Evolutionary conservation across 768 basidiomycete species (phyloP), one percentile per base, ranked within the genome.

Genomic region (Ephemerocybe angulata): DNA sequence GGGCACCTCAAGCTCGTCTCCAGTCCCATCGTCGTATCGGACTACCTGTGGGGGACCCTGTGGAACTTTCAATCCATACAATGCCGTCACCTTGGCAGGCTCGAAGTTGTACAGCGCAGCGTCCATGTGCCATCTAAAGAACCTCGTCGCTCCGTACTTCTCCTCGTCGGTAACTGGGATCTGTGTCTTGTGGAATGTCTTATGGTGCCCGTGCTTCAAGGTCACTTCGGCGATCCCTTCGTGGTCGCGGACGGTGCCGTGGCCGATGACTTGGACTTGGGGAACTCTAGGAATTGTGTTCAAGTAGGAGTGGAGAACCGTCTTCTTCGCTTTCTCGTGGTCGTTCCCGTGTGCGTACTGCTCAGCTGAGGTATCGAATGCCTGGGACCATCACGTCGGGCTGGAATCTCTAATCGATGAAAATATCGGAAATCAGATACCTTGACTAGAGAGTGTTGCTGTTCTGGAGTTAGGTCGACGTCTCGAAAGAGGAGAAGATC

Each of bases 71-170:
- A 94, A 76, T 1, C 85, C 90, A 60, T 92, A 93, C 21, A 95
- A 81, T 0, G 91, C 90, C 4, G 93, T 95, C 38, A 90, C 92
- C 59, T 79, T 86, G 3, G 93, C 92, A 17, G 89, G 89, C 24
- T 83, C 81, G 12, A 87, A 76, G 53, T 86, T 83, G 65, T 89
- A 90, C 33, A 92, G 70, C 1, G 90, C 90, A 1, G 93, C 92
- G 61, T 94, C 93, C 68, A 94, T 93, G 68, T 95, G 90, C 91
- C 92, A 93, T 47, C 92, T 77, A 69, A 92, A 93, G 78, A 88
- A 94, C 35, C 92, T 80, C n/a, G 92, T 94, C 42, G 78, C 69
- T n/a, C 90, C 91, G 35, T 7, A 30, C 50, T 80, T 77, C 7
- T 71, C 83, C 61, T 88, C 87, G 57, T 94, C 92, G 63, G 88